Evolutionary conservation across 2,329 filamentous ascomycete species (phyloP).

Genomic region (Colletotrichum magnum): DNA sequence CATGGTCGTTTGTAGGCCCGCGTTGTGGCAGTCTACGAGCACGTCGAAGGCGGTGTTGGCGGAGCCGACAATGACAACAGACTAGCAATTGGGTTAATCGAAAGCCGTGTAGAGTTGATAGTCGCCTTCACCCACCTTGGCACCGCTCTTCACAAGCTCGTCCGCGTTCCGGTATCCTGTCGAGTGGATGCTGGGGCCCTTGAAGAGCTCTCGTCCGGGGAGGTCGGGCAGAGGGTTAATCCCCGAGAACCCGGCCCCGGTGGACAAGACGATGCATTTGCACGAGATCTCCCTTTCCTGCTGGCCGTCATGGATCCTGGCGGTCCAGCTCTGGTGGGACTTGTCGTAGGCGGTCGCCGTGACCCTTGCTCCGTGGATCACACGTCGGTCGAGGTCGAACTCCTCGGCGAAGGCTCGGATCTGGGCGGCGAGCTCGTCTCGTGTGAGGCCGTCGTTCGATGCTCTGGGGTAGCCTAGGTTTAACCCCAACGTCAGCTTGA

Average conservation of each 20-base stretch:
- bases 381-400: slow-evolving; percentile 48
- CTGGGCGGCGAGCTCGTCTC: slow-evolving; percentile 46
- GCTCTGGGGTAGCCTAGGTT: slow-evolving; percentile 38
- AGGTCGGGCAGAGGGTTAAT: slow-evolving; percentile 44
- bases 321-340: slow-evolving; percentile 44
- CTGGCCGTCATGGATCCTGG: slow-evolving; percentile 41
- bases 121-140: slow-evolving; percentile 38
- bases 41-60: slow-evolving; percentile 60
- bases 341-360: slow-evolving; percentile 45
- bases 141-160: slow-evolving; percentile 41
- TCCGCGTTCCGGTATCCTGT: slow-evolving; percentile 42
- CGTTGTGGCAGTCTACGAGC: slow-evolving; percentile 50
- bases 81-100: slow-evolving; percentile 29
- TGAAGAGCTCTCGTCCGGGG: slow-evolving; percentile 41
- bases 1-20: slow-evolving; percentile 52
- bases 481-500: not conserved
- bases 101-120: no score
- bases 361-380: slow-evolving; percentile 48
- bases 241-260: slow-evolving; percentile 44
- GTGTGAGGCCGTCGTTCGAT: slow-evolving; percentile 42
- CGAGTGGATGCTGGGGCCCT: slow-evolving; percentile 47
- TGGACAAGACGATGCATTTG: slow-evolving; percentile 48
- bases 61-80: slow-evolving; percentile 53
- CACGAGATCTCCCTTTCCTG: slow-evolving; percentile 25
- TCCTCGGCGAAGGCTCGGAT: slow-evolving; percentile 45